Base-by-base conservation (phyloP, 495 filamentous ascomycete species). In the Aspergillus homomorphus region DNA sequence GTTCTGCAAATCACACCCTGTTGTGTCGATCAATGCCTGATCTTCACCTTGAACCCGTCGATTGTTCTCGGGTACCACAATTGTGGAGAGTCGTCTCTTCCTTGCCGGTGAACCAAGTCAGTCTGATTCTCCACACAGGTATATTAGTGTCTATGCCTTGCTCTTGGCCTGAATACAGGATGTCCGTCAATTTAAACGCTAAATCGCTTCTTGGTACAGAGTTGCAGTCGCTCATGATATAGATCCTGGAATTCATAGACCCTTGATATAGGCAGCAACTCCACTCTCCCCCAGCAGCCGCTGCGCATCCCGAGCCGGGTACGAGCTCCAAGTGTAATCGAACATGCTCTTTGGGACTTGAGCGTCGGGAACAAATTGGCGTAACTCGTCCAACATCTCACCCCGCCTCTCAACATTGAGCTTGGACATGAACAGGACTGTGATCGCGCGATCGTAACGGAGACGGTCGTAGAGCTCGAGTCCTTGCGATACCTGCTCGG, bases 401-500 rank as follows among this genome's bases (percentile, higher is more conserved):
- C 16, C 61, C 0, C 63, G 60, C 0, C 61, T 58, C 3, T 68
- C 63, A 16, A 64, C 59, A 16, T 45, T 20, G 0, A 43, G 54
- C 28, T 45, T 57, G 0, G 66, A 66, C 61, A 68, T 62, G 26
- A 68, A 62, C 63, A 66, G 63, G 5, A 68, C 63, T n/a, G 66
- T 68, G 12, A 68, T 51, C 2, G 66, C 22, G 41, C 56, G 66
- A 1, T 3, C 22, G 54, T 68, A 68, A 0, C 66, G 66, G 10
- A 63, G n/a, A 23, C 58, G 28, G 54, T 68, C 62, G 51, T 68
- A 68, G 6, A 66, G 16, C 7, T 60, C 38, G 10, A 69, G 55
- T 1, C 60, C 61, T 4, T 58, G 26, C 1, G 62, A 21, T 1
- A 69, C 4, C 41, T 69, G 57, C 5, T 65, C 63, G 5, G 46